Conservation (phyloP, 2,329 filamentous ascomycete genomes). For the Phaeosphaeriaceae sp. region DNA sequence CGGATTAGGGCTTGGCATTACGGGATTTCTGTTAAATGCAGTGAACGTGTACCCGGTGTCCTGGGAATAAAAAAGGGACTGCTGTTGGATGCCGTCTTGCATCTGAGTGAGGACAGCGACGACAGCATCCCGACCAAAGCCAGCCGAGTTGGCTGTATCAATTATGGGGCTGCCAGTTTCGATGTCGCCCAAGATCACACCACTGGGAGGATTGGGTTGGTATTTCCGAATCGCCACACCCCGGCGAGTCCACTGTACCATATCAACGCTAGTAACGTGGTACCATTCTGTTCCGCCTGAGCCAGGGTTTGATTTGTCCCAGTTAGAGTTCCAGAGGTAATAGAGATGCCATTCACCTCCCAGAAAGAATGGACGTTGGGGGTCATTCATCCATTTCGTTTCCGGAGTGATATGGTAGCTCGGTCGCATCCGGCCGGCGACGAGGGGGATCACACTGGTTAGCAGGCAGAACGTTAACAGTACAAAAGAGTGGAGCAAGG, state of each 20-base stretch:
- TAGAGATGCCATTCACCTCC: constrained; percentile 1
- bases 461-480: too few relatives aligned
- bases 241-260: neutral
- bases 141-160: neutral
- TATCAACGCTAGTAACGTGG: neutral
- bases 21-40: neutral
- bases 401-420: neutral
- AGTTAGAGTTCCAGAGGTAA: neutral
- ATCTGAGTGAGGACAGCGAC: neutral
- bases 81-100: neutral
- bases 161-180: neutral
- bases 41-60: neutral
- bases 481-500: too few relatives aligned
- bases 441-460: neutral
- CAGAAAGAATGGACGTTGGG: neutral
- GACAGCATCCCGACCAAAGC: neutral
- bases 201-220: neutral
- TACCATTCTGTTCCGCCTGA: neutral
- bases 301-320: neutral
- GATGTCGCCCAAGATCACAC: neutral
- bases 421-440: neutral
- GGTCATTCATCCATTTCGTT: neutral
- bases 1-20: neutral
- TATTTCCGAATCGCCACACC: neutral
- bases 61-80: neutral